phyloP scores from a whole-genome alignment of 108 stramenopile genomes.

The Phaeodactylum tricornutum region DNA sequence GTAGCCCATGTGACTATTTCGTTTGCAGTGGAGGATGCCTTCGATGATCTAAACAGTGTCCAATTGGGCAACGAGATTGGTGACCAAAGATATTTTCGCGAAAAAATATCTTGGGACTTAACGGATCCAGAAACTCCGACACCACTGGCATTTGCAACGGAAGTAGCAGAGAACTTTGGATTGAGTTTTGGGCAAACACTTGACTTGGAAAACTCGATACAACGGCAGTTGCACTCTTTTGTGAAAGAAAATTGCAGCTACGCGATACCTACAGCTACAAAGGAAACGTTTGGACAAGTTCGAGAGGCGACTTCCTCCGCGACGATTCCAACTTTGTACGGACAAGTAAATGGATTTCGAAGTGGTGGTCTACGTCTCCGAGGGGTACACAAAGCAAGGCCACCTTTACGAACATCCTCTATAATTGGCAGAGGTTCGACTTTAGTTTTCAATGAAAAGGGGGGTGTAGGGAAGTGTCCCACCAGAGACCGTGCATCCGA shows the following conservation, averaged over 20 bases:
- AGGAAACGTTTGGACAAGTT: conserved; percentile 24
- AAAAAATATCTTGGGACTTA: conserved; percentile 56
- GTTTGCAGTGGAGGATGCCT: conserved; percentile 30
- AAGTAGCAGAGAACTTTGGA: conserved; percentile 49
- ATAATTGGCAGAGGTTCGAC: too few species aligned
- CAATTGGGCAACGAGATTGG: conserved; percentile 1
- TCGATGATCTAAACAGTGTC: conserved; percentile 18
- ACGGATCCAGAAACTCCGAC: conserved; percentile 40
- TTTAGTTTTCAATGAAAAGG: too few species aligned
- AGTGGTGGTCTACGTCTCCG: too few species aligned
- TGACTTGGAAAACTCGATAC: conserved; percentile 49
- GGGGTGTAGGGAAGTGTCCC: too few species aligned
- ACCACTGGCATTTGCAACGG: conserved; percentile 38
- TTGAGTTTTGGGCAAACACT: conserved; percentile 47
- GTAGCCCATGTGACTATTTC: conserved; percentile 23
- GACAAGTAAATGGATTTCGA: conserved; percentile 9
- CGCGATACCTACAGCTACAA: conserved; percentile 23
- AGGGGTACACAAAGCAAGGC: too few species aligned
- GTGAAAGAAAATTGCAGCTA: conserved; percentile 18
- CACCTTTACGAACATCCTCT: too few species aligned
- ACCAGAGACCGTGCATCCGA: too few species aligned
- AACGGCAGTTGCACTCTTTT: conserved; percentile 43
- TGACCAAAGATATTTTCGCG: conserved; percentile 33
- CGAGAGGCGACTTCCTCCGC: not conserved
- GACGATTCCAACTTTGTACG: conserved; percentile 9